Conservation (phyloP, 2,329 filamentous ascomycete species). For the Herpomyces periplanetae region DNA sequence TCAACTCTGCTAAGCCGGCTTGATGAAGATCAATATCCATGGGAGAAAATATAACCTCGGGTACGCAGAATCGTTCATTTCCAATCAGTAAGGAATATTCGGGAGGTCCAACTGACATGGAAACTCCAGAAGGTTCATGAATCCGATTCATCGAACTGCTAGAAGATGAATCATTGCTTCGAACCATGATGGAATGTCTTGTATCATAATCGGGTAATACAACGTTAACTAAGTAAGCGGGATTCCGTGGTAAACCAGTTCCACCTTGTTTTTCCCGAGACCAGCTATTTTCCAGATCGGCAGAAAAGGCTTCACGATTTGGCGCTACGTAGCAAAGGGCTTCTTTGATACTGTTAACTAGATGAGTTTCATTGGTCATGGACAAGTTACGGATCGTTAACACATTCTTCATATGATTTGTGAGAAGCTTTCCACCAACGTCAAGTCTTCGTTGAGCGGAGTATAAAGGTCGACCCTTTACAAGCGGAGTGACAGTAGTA, state of each 20-base stretch:
- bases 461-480: constrained; percentile 41
- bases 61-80: constrained; percentile 65
- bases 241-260: constrained; percentile 8
- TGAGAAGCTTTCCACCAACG: constrained; percentile 63
- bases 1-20: constrained; percentile 38
- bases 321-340: constrained; percentile 40
- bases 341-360: constrained; percentile 90
- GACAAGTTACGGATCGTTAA: constrained; percentile 74
- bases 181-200: constrained; percentile 22
- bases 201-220: constrained; percentile 43
- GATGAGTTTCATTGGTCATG: constrained; percentile 65
- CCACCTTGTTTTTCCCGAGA: constrained; percentile 11
- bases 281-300: constrained; percentile 47
- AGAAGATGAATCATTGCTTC: constrained; percentile 30
- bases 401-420: constrained; percentile 61
- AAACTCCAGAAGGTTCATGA: constrained; percentile 11
- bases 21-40: constrained; percentile 50
- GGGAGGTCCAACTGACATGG: constrained; percentile 10
- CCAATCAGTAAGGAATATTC: constrained; percentile 58
- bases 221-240: constrained; percentile 33
- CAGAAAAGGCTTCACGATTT: constrained; percentile 32
- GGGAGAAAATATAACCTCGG: constrained; percentile 60
- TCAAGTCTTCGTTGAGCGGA: constrained; percentile 47
- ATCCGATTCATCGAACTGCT: constrained; percentile 10
- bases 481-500: constrained; percentile 54